These are phyloP conservation scores for Achaetomium macrosporum DNA, from an alignment of 2,329 filamentous ascomycete species.

Conservation along the genomic window DNA sequence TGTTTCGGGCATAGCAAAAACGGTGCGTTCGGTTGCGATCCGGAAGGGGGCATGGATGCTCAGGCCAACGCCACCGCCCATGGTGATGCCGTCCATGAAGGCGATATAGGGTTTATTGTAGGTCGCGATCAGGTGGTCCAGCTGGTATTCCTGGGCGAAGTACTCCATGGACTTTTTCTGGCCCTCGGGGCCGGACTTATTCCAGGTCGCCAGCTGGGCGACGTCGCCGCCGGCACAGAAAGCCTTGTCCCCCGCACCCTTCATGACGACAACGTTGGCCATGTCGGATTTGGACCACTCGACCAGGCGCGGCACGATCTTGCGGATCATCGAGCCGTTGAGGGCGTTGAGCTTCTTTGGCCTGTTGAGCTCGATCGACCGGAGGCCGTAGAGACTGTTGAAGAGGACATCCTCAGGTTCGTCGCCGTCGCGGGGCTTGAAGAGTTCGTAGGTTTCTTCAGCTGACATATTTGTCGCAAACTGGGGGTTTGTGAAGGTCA, in stretches of 20 bases:
- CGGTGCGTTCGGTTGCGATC: conserved; percentile 89
- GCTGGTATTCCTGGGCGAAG: conserved; percentile 91
- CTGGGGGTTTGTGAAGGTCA: background rate
- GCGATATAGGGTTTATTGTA: conserved; percentile 90
- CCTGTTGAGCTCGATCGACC: conserved; percentile 89
- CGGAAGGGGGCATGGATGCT: conserved; percentile 93
- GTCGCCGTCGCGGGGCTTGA: conserved; percentile 59
- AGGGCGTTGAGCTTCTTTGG: conserved; percentile 88
- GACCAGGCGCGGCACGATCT: conserved; percentile 81
- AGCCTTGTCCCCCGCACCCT: conserved; percentile 75
- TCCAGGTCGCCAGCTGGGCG: conserved; percentile 66
- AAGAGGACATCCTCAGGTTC: conserved; percentile 90
- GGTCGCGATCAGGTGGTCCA: conserved; percentile 92
- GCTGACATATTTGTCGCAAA: conserved; percentile 33
- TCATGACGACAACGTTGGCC: conserved; percentile 87
- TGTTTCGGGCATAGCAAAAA: conserved; percentile 98
- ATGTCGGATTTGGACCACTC: conserved; percentile 96
- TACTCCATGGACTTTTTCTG: conserved; percentile 73
- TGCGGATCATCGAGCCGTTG: conserved; percentile 89
- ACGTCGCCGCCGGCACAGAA: conserved; percentile 96
- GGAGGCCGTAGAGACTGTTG: conserved; percentile 79
- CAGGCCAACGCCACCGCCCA: conserved; percentile 94
- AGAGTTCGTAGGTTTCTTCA: conserved; percentile 23
- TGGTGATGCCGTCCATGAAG: conserved; percentile 96
- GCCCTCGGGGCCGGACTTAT: conserved; percentile 61